Evolutionary conservation across 306 rosid genomes (phyloP).

Genomic region (Canavalia gladiata): DNA sequence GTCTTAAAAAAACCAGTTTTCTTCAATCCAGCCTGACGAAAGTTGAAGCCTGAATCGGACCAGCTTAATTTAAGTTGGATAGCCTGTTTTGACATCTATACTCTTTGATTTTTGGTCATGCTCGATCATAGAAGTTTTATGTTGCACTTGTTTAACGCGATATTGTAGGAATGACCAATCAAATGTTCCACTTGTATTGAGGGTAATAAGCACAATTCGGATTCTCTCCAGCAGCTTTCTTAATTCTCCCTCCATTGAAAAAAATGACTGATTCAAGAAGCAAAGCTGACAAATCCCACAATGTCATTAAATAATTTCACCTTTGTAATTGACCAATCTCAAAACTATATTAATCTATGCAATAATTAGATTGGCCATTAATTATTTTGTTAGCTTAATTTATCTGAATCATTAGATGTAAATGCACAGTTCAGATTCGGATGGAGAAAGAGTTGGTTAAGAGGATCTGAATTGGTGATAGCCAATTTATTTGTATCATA

Average conservation of each 20-base stretch:
- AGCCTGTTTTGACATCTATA: too few species aligned
- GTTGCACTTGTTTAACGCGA: background rate
- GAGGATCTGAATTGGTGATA: background rate
- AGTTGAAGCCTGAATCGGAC: too few species aligned
- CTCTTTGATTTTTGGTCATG: background rate
- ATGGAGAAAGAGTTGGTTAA: too few species aligned
- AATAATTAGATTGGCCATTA: background rate
- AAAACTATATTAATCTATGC: background rate
- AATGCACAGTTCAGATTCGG: background rate
- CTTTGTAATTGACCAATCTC: background rate
- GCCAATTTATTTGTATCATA: background rate
- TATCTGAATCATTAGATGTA: background rate
- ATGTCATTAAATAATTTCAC: too few species aligned
- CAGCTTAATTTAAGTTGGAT: too few species aligned
- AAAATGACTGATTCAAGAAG: too few species aligned
- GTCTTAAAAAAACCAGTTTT: too few species aligned
- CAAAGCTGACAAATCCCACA: too few species aligned
- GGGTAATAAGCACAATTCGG: background rate
- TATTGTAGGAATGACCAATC: background rate
- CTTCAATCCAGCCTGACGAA: too few species aligned
- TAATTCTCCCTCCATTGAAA: too few species aligned
- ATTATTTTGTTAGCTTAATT: background rate
- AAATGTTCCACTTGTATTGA: background rate
- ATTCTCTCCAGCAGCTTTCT: too few species aligned
- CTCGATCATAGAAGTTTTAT: background rate